Evolutionary conservation across 139 green algal species (phyloP).

Genomic region (Marvania coccoides): DNA sequence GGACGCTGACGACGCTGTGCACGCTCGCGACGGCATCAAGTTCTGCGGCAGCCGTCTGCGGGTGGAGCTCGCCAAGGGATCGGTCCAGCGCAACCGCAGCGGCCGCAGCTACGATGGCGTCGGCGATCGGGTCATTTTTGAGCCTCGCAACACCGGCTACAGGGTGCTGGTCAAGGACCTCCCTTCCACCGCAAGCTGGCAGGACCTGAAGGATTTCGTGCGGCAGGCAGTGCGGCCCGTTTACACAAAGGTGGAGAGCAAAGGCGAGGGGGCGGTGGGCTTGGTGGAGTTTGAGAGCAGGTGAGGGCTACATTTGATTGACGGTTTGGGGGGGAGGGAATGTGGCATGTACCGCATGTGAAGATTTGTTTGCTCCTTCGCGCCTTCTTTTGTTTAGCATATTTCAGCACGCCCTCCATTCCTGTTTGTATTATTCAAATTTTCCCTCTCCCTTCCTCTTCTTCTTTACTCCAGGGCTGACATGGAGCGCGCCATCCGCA

Average conservation of each 20-base stretch:
- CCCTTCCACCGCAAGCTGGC: conserved; percentile 78
- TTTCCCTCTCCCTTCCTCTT: no score
- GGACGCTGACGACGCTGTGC: conserved; percentile 81
- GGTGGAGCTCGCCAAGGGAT: conserved; percentile 48
- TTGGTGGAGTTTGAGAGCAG: conserved; percentile 63
- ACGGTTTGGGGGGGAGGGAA: no score
- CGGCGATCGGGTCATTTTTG: neutral
- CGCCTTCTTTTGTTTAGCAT: no score
- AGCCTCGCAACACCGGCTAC: conserved; percentile 42
- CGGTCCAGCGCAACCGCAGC: neutral
- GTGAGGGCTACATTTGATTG: no score
- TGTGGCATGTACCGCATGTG: no score
- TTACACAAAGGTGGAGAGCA: conserved; percentile 63
- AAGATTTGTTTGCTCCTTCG: no score
- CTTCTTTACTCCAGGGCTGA: no score
- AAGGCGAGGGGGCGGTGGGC: conserved; percentile 38
- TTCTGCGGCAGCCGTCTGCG: conserved; percentile 73
- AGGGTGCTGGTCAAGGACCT: conserved; percentile 70
- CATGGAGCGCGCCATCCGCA: conserved; percentile 41
- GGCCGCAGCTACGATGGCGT: conserved; percentile 6
- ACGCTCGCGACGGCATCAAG: conserved; percentile 79
- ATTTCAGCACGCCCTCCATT: no score
- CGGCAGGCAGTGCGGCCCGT: conserved; percentile 49
- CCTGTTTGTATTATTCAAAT: no score
- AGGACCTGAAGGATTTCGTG: conserved; percentile 90